phyloP scores from a whole-genome alignment of 306 rosid species.

The Quercus engelmannii region DNA sequence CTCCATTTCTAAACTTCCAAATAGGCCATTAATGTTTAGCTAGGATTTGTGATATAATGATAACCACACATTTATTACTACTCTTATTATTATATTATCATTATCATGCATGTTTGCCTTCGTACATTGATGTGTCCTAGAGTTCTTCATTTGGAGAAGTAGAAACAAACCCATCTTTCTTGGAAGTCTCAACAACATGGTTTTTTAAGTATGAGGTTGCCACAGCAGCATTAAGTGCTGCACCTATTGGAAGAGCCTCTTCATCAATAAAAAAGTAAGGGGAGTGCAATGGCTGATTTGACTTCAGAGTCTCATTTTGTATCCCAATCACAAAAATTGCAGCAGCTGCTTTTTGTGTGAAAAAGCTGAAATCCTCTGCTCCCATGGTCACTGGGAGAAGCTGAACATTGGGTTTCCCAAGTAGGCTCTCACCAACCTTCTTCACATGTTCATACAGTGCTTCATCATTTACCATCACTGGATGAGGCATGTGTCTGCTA shows the following conservation, averaged over 20 bases:
- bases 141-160: neutral
- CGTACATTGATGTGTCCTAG: neutral
- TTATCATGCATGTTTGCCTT: neutral
- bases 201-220: constrained; percentile 40
- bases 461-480: constrained; percentile 42
- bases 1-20: too few relatives aligned
- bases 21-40: too few relatives aligned
- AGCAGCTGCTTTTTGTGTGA: constrained; percentile 36
- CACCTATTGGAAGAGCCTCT: constrained; percentile 51
- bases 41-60: too few relatives aligned
- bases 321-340: constrained; percentile 32
- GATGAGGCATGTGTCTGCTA: constrained; percentile 24
- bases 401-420: constrained; percentile 41
- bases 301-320: constrained; percentile 26
- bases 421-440: constrained; percentile 37
- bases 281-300: constrained; percentile 33
- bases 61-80: too few relatives aligned
- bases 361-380: constrained; percentile 56
- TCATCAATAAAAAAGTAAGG: constrained; percentile 48
- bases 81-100: neutral
- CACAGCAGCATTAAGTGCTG: constrained; percentile 49
- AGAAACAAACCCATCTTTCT: neutral
- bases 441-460: constrained; percentile 39
- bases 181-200: neutral
- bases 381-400: constrained; percentile 38